phyloP scores from a whole-genome alignment of 345 rosid genomes.

The Syzygium oleosum region DNA sequence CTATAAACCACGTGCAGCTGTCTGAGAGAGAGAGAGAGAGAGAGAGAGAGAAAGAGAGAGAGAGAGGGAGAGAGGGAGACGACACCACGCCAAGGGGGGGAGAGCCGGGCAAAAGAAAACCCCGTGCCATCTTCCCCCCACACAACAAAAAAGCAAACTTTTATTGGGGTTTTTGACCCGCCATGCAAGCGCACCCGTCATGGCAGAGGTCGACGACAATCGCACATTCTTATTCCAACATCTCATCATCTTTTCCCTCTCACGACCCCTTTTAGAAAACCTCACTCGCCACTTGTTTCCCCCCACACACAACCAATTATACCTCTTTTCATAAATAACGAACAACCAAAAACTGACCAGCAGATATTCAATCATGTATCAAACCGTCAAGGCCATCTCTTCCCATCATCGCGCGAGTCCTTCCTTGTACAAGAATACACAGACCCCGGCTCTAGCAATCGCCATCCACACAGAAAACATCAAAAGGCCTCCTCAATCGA shows the following conservation, averaged over 20 bases:
- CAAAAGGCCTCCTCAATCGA: neutral
- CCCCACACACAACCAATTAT: neutral
- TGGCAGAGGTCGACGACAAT: slow-evolving; percentile 14
- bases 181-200: slow-evolving; percentile 20
- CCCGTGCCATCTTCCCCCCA: slow-evolving; percentile 10
- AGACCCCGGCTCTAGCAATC: neutral
- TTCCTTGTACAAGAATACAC: neutral
- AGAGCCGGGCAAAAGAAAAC: slow-evolving; percentile 9
- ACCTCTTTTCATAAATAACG: neutral
- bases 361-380: neutral
- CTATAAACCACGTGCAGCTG: neutral
- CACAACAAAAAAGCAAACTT: neutral
- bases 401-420: neutral
- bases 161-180: slow-evolving; percentile 13
- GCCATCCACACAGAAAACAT: neutral
- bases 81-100: slow-evolving; percentile 2
- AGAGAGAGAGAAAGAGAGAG: neutral
- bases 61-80: neutral
- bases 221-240: neutral
- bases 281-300: neutral
- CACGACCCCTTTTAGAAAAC: neutral
- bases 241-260: neutral
- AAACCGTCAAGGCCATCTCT: neutral
- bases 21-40: neutral
- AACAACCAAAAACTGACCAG: neutral